Evolutionary conservation across 371 early-diverging fungal genomes (phyloP).

Genomic region (Dichotomocladium elegans): DNA sequence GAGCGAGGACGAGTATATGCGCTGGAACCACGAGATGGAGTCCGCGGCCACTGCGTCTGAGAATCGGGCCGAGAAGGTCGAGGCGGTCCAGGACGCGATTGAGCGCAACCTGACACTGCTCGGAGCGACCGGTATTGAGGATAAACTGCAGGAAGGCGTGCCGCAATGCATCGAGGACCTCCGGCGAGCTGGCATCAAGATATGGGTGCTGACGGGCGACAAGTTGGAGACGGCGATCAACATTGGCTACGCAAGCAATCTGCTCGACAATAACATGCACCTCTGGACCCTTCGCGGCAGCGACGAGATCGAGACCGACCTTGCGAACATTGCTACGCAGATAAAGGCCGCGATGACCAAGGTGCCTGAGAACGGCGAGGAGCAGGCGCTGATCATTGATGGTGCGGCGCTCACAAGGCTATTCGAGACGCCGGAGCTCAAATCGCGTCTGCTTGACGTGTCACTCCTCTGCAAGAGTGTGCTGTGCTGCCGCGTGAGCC

Average conservation of each 20-base stretch:
- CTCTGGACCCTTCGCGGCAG: constrained; percentile 67
- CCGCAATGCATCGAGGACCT: constrained; percentile 88
- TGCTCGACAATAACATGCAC: constrained; percentile 72
- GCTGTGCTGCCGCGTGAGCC: constrained; percentile 92
- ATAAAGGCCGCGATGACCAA: constrained; percentile 2
- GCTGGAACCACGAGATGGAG: constrained; percentile 65
- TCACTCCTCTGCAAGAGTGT: constrained; percentile 86
- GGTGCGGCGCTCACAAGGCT: constrained; percentile 83
- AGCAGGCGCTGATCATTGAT: constrained; percentile 82
- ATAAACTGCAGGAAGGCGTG: constrained; percentile 95
- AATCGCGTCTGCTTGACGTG: constrained; percentile 64
- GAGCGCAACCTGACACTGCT: constrained; percentile 79
- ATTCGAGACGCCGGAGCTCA: constrained; percentile 60
- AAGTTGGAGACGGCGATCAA: constrained; percentile 99
- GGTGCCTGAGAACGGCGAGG: neutral
- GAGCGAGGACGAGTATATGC: constrained; percentile 63
- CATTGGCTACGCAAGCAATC: constrained; percentile 88
- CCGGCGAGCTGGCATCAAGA: constrained; percentile 88
- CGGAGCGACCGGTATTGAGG: constrained; percentile 98
- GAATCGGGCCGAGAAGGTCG: constrained; percentile 72
- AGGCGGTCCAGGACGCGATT: constrained; percentile 67
- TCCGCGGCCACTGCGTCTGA: constrained; percentile 71
- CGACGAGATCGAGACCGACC: constrained; percentile 38
- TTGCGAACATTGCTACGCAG: constrained; percentile 33
- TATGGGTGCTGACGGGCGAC: constrained; percentile 99